Base-by-base conservation (phyloP, 2,329 filamentous ascomycete species). In the Xylaria sp. region DNA sequence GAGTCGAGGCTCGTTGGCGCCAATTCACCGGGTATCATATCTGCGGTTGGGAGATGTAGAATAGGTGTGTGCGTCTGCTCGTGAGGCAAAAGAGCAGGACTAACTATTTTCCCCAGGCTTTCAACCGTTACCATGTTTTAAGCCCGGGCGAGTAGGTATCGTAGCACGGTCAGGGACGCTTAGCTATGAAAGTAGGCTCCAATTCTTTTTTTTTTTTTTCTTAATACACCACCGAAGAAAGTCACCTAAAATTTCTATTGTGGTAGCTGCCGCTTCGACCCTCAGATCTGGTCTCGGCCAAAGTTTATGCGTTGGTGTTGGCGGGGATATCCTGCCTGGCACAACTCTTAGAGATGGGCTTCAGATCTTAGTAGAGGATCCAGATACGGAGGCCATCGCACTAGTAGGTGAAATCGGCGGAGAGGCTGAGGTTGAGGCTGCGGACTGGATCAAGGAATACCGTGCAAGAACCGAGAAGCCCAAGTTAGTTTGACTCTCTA, bases 11-110 rank as follows among this genome's bases (percentile, higher is more conserved):
- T 93, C 0, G 89, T 93, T 1, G 91, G 91, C 11, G 89, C 91
- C 9, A 93, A 93, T 76, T 89, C 89, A 21, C 90, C 91, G 0
- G 91, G 91, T 0, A 93, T 93, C 65, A 92, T 93, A 69, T 92
- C 90, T 21, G 86, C 90, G 0, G 86, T 90, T 67, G 90, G 90
- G 0, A 87, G 85, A 73, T 93, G 91, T 54, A 74, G 77, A 67
- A 79, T 79, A 67, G 77, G 76, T 76, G 8, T 55, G 45, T 24
- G 19, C 24, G 24, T 14, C 12, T 32, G 11, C 51, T 19, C 32
- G 7, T 32, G 34, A 30, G 17, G 21, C 19, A 36, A 30, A 27
- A 30, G 11, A 7, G 9, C 48, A 27, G 47, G 57, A 47, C 55
- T 63, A 1, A 63, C 56, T 7, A 17, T 36, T 32, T 1, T 14